These are phyloP conservation scores for Colletotrichum abscissum DNA, from an alignment of 2,329 filamentous ascomycete species.

Conservation along the genomic window DNA sequence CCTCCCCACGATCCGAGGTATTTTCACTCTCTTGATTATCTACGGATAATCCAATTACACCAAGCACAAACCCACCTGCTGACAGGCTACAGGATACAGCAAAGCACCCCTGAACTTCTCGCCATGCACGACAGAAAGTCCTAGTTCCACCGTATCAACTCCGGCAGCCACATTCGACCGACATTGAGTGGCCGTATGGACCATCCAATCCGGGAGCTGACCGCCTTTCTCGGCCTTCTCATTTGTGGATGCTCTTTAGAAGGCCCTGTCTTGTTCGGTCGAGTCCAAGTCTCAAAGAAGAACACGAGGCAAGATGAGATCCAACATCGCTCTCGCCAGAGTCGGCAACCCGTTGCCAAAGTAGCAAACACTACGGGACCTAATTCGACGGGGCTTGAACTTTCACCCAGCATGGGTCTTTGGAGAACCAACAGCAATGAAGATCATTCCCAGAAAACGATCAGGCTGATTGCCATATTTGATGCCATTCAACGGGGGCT, in stretches of 20 bases:
- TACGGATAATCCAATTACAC: not conserved
- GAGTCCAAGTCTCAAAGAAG: not conserved
- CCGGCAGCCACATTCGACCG: slow-evolving; percentile 25
- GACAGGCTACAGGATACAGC: not conserved
- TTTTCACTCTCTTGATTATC: slow-evolving; percentile 1
- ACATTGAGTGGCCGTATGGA: slow-evolving; percentile 12
- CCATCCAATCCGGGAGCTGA: slow-evolving; percentile 35
- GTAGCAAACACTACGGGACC: not conserved
- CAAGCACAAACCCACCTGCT: not conserved
- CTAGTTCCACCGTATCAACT: slow-evolving; percentile 19
- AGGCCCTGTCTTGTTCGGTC: not conserved
- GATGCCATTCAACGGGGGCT: slow-evolving; percentile 2
- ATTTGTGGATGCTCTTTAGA: slow-evolving; percentile 20
- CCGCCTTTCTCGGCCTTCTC: slow-evolving; percentile 37
- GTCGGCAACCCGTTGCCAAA: not conserved
- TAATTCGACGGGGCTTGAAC: not conserved
- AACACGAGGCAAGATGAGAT: not conserved
- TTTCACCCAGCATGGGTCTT: not conserved
- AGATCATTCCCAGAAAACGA: slow-evolving; percentile 22
- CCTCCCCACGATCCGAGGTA: slow-evolving; percentile 9
- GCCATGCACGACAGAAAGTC: slow-evolving; percentile 28
- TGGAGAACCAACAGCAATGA: not conserved
- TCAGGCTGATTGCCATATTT: slow-evolving; percentile 18
- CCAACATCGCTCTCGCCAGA: not conserved
- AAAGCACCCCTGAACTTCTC: slow-evolving; percentile 1